Conservation (phyloP, 345 rosid genomes). For the Microthlaspi erraticum region DNA sequence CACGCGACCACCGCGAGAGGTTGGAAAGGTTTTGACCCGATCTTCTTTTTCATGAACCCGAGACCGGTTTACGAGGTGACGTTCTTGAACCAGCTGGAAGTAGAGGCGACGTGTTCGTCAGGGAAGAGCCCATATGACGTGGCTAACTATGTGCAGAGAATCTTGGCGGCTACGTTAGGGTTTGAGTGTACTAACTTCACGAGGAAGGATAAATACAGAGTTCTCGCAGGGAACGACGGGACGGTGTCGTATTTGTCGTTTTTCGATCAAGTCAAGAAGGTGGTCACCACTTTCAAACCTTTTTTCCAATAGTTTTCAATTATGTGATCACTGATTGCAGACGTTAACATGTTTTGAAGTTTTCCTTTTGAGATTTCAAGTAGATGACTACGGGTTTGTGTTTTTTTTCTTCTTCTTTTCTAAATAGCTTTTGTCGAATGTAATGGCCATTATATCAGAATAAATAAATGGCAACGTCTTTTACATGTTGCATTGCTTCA, state of each 20-base stretch:
- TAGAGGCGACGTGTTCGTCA: constrained; percentile 83
- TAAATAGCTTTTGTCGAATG: constrained; percentile 9
- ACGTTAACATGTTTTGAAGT: constrained; percentile 17
- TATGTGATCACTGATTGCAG: constrained; percentile 8
- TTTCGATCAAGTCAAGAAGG: constrained; percentile 58
- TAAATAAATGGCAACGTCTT: not conserved
- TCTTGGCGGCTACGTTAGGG: constrained; percentile 81
- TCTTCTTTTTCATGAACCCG: constrained; percentile 96
- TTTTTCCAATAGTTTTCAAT: constrained; percentile 47
- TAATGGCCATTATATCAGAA: not conserved
- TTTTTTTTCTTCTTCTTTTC: not conserved
- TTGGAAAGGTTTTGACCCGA: constrained; percentile 87
- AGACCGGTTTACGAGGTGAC: constrained; percentile 90
- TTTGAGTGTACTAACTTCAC: constrained; percentile 95
- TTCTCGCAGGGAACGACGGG: constrained; percentile 88
- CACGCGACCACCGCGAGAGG: constrained; percentile 96
- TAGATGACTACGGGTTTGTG: not conserved
- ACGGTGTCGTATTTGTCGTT: constrained; percentile 63
- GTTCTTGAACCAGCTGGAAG: constrained; percentile 80
- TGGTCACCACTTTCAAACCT: constrained; percentile 65
- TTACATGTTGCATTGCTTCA: not conserved
- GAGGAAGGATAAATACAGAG: constrained; percentile 82
- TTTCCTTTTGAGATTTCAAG: not conserved
- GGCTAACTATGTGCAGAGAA: constrained; percentile 87
- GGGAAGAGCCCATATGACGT: constrained; percentile 94